These are phyloP conservation scores for Monosporascus ibericus DNA, from an alignment of 2,329 filamentous ascomycete species.

Conservation along the genomic window DNA sequence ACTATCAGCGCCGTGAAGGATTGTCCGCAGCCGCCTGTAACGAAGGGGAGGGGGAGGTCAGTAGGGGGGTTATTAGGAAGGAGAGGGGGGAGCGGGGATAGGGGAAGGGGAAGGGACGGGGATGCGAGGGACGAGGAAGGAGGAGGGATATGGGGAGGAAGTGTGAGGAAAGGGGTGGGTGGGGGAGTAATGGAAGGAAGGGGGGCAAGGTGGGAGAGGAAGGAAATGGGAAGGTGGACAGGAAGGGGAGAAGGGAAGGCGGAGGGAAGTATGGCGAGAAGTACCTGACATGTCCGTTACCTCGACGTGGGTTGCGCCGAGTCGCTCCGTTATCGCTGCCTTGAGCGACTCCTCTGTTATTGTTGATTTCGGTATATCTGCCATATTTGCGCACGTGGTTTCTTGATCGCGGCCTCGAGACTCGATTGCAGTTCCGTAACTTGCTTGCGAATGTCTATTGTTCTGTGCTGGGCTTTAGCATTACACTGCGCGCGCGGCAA, in stretches of 20 bases:
- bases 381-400: too few species aligned
- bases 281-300: conserved; percentile 90
- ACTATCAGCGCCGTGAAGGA: conserved; percentile 55
- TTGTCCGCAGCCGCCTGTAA: conserved; percentile 53
- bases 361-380: conserved; percentile 45
- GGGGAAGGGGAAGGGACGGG: too few species aligned
- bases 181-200: conserved; percentile 1
- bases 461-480: too few species aligned
- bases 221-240: conserved; percentile 11
- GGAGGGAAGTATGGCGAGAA: conserved; percentile 15
- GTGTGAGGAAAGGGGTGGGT: conserved; percentile 2
- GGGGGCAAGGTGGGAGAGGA: not conserved
- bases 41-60: not conserved
- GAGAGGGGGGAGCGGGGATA: too few species aligned
- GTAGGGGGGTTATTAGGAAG: too few species aligned
- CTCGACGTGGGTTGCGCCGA: conserved; percentile 74
- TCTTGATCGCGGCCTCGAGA: too few species aligned
- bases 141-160: not conserved
- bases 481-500: too few species aligned
- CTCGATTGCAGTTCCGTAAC: too few species aligned
- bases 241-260: conserved; percentile 4
- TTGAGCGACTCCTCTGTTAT: conserved; percentile 71
- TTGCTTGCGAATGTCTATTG: too few species aligned
- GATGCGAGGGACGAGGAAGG: too few species aligned
- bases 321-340: conserved; percentile 59